Conservation (phyloP, 495 filamentous ascomycete genomes). For the Penicillium nucicola region DNA sequence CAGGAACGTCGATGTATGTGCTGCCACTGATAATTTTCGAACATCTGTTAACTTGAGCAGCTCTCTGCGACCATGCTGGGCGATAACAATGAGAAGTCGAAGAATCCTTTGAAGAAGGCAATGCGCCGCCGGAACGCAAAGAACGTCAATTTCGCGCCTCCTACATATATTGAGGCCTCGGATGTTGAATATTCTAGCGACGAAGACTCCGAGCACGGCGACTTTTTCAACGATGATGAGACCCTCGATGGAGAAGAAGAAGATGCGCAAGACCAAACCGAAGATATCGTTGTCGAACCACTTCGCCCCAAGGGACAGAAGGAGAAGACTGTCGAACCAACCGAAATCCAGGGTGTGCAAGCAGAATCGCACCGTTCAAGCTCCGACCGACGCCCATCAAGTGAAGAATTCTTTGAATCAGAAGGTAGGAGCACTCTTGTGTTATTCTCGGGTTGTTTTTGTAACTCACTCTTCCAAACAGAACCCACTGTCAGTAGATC, state of each 20-base stretch:
- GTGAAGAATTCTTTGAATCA: conserved; percentile 63
- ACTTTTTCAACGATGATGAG: conserved; percentile 54
- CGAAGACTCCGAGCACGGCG: conserved; percentile 66
- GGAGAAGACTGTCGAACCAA: conserved; percentile 33
- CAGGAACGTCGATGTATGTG: conserved; percentile 89
- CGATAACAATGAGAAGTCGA: conserved; percentile 83
- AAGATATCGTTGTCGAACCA: conserved; percentile 47
- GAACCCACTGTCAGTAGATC: conserved; percentile 64
- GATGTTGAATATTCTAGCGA: conserved; percentile 87
- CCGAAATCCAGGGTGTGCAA: conserved; percentile 16
- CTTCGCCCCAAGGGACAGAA: conserved; percentile 39
- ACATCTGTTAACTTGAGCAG: conserved; percentile 40
- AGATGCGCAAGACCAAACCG: conserved; percentile 33
- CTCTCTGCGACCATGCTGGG: conserved; percentile 92
- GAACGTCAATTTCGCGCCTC: conserved; percentile 81
- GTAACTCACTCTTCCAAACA: conserved; percentile 15
- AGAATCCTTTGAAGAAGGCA: conserved; percentile 84
- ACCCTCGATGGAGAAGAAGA: conserved; percentile 40
- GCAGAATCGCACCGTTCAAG: conserved; percentile 30
- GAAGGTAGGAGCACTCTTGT: conserved; percentile 29
- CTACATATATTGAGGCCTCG: conserved; percentile 87
- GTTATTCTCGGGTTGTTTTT: neutral
- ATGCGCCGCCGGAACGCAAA: conserved; percentile 86
- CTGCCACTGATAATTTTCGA: neutral
- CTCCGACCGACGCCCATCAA: conserved; percentile 48